Base-by-base conservation (phyloP, 495 filamentous ascomycete species). In the Penicillium fimorum region DNA sequence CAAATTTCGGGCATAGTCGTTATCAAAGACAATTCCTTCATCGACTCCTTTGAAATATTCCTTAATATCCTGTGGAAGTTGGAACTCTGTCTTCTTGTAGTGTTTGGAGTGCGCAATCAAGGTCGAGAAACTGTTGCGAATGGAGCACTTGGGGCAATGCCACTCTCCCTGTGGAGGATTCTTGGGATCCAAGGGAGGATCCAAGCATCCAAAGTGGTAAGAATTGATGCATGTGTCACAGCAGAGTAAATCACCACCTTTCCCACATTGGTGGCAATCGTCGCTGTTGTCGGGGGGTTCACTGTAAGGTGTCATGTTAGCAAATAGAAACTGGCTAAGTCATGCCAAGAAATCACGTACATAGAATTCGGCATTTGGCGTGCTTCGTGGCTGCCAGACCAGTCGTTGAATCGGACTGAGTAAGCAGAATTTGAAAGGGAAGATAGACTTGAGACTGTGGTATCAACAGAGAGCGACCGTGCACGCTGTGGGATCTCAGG, bases 141-240 rank as follows among this genome's bases (percentile, higher is more conserved):
- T 70, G 38, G 77, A 71, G 71, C 93, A 97, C 49, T 79, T 79
- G 59, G 87, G 86, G 72, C 94, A 98, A 60, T 81, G 92, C 89
- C 90, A 97, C 58, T 90, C 84, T 20, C 84, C 86, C 33, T 88
- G 81, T 40, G 87, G 85, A 46, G 83, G 78, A 50, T 79, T 74
- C 20, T 83, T 77, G 43, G 81, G 75, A 47, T 84, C 77, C 59
- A 92, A 72, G 5, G 90, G 88, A 51, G 93, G 92, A 63, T 93
- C 85, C 43, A 91, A 76, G 68, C 94, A 98, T 43, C 76, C 76
- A 65, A 91, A 90, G 69, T 98, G 94, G 71, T 91, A 96, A 0
- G 91, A 88, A 44, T 87, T 84, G 17, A 82, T 79, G 75, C 94
- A 98, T 46, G 87, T 87, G 70, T 97, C 94, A 70, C 94, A 98